Evolutionary conservation across 441 rosid species (phyloP).

Genomic region (Eutrema salsugineum): DNA sequence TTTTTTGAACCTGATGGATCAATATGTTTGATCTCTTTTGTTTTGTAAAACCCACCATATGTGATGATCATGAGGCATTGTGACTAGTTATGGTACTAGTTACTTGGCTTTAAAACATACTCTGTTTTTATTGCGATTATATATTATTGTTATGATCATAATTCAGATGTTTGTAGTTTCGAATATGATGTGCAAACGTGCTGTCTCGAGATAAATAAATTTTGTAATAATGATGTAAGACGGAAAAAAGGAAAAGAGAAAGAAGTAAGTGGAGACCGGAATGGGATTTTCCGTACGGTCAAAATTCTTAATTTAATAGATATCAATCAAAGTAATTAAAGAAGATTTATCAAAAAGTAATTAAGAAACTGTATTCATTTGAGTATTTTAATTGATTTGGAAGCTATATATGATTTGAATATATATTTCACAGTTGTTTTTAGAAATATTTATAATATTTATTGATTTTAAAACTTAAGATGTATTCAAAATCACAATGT

Average conservation of each 20-base stretch:
- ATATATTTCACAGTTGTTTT: too few relatives aligned
- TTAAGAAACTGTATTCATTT: not conserved
- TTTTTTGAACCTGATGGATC: too few relatives aligned
- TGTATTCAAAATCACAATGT: too few relatives aligned
- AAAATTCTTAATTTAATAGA: not conserved
- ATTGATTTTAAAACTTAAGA: too few relatives aligned
- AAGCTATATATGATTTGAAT: too few relatives aligned
- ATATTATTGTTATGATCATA: not conserved
- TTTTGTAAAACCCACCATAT: not conserved
- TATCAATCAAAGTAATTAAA: not conserved
- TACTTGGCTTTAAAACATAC: not conserved
- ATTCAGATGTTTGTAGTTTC: not conserved
- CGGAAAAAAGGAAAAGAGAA: not conserved
- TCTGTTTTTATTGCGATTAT: not conserved
- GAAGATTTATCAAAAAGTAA: not conserved
- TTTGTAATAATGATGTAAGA: not conserved
- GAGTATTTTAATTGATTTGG: too few relatives aligned
- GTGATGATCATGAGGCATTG: not conserved
- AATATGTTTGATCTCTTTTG: not conserved
- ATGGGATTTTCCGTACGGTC: not conserved
- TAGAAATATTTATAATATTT: too few relatives aligned
- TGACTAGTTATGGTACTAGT: not conserved
- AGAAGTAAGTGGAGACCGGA: not conserved
- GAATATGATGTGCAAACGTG: constrained; percentile 5
- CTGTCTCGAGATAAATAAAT: not conserved